These are phyloP conservation scores for Blastobotrys terrestris DNA, from an alignment of 805 yeast species.

Conservation along the genomic window DNA sequence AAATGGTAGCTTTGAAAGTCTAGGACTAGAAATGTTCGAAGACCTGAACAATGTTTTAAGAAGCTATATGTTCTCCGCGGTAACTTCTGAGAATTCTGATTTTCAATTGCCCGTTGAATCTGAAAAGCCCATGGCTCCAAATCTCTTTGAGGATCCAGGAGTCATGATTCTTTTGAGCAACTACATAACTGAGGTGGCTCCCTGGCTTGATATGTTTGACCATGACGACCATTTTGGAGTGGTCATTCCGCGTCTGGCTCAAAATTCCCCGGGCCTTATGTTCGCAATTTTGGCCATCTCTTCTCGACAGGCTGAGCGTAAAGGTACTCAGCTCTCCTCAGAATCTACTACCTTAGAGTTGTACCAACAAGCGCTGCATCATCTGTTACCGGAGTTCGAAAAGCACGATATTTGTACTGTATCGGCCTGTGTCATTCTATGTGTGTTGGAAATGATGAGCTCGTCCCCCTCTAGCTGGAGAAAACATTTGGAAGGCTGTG, in stretches of 20 bases:
- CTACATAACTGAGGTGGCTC: slow-evolving; percentile 36
- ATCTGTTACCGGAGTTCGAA: neutral
- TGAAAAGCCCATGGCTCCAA: neutral
- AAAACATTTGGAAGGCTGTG: slow-evolving; percentile 36
- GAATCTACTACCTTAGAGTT: slow-evolving; percentile 27
- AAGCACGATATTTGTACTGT: slow-evolving; percentile 24
- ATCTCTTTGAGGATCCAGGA: neutral
- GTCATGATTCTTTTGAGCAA: slow-evolving; percentile 8
- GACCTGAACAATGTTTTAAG: neutral
- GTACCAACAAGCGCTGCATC: neutral
- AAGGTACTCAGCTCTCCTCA: slow-evolving; percentile 24
- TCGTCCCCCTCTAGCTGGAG: slow-evolving; percentile 36
- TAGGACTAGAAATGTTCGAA: neutral
- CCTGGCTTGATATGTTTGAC: slow-evolving; percentile 38
- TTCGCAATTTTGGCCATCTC: slow-evolving; percentile 33
- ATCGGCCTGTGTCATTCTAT: slow-evolving; percentile 37
- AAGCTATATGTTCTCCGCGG: neutral
- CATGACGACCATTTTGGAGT: slow-evolving; percentile 33
- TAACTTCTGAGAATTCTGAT: neutral
- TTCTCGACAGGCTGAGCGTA: slow-evolving; percentile 31
- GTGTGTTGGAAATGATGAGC: slow-evolving; percentile 40
- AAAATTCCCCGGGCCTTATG: slow-evolving; percentile 31
- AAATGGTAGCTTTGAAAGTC: neutral
- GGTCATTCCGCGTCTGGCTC: slow-evolving; percentile 34
- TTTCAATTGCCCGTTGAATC: neutral